These are phyloP conservation scores for Zizania palustris DNA, from an alignment of 202 grass and related monocot species.

Conservation along the genomic window DNA sequence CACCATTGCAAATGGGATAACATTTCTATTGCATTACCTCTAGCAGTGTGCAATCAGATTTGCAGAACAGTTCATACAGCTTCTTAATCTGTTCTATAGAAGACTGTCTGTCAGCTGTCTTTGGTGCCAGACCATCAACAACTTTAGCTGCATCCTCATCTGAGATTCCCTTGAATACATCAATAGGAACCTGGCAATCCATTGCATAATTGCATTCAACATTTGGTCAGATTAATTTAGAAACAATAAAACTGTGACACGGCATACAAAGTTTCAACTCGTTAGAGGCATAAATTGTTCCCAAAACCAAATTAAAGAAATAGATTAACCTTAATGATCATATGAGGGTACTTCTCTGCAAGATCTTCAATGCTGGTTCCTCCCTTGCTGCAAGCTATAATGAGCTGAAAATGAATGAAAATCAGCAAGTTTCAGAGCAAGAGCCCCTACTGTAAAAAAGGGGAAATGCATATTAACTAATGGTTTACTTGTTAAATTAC, in stretches of 20 bases:
- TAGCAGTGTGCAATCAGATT: slow-evolving; percentile 81
- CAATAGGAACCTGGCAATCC: slow-evolving; percentile 80
- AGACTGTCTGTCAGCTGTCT: slow-evolving; percentile 75
- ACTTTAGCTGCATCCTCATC: slow-evolving; percentile 96
- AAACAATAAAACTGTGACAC: slow-evolving; percentile 4
- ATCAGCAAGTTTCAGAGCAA: slow-evolving; percentile 1
- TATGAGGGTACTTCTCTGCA: slow-evolving; percentile 92
- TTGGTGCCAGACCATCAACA: slow-evolving; percentile 90
- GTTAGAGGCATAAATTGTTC: background rate
- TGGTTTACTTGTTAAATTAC: background rate
- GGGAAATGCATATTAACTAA: background rate
- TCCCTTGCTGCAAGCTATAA: slow-evolving; percentile 93
- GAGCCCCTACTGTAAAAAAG: background rate
- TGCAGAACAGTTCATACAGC: slow-evolving; percentile 85
- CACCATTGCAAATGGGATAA: slow-evolving; percentile 3
- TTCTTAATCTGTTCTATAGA: slow-evolving; percentile 98
- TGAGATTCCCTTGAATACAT: slow-evolving; percentile 96
- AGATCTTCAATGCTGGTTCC: slow-evolving; percentile 99
- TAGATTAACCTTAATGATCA: slow-evolving; percentile 87
- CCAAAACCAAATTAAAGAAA: slow-evolving; percentile 30
- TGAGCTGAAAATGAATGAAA: slow-evolving; percentile 73
- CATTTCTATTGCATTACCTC: slow-evolving; percentile 59
- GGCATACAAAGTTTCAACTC: slow-evolving; percentile 4
- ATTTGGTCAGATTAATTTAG: slow-evolving; percentile 18
- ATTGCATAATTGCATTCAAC: slow-evolving; percentile 43